phyloP scores from a whole-genome alignment of 2,329 filamentous ascomycete species.

The Calonectria henricotiae region DNA sequence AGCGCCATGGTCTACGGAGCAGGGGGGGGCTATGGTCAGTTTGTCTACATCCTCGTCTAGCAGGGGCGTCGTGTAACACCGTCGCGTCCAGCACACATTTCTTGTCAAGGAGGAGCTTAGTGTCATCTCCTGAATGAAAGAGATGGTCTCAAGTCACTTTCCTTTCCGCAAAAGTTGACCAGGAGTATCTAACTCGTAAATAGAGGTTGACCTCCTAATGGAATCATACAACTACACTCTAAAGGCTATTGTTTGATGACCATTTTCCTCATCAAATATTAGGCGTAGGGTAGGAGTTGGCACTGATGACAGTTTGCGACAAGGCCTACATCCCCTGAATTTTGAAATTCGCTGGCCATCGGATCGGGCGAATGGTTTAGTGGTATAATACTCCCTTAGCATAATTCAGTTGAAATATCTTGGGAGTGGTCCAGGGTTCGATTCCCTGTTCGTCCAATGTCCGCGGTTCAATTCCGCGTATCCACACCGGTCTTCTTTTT shows the following conservation, averaged over 20 bases:
- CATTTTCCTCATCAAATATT: too few species aligned
- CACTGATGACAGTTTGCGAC: background rate
- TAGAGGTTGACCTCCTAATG: background rate
- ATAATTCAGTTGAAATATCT: background rate
- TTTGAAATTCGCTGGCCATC: background rate
- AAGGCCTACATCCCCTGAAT: background rate
- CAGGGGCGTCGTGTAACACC: too few species aligned
- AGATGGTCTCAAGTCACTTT: too few species aligned
- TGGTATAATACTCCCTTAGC: slow-evolving; percentile 21
- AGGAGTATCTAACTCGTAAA: too few species aligned
- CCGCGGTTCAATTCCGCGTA: slow-evolving; percentile 3
- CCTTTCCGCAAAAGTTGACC: too few species aligned
- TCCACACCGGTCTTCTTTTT: background rate
- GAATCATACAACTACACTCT: background rate
- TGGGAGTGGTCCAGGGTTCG: slow-evolving; percentile 20
- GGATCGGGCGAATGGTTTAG: slow-evolving; percentile 19
- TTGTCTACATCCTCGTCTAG: too few species aligned
- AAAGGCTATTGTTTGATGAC: background rate
- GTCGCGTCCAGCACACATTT: too few species aligned
- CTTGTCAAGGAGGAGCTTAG: too few species aligned
- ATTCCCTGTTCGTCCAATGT: slow-evolving; percentile 17
- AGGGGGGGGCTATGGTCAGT: too few species aligned
- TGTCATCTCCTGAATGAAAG: too few species aligned
- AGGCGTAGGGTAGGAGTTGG: background rate
- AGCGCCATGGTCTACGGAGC: too few species aligned